phyloP scores from a whole-genome alignment of 2,329 filamentous ascomycete genomes.

The Calonectria pseudoreteaudii region DNA sequence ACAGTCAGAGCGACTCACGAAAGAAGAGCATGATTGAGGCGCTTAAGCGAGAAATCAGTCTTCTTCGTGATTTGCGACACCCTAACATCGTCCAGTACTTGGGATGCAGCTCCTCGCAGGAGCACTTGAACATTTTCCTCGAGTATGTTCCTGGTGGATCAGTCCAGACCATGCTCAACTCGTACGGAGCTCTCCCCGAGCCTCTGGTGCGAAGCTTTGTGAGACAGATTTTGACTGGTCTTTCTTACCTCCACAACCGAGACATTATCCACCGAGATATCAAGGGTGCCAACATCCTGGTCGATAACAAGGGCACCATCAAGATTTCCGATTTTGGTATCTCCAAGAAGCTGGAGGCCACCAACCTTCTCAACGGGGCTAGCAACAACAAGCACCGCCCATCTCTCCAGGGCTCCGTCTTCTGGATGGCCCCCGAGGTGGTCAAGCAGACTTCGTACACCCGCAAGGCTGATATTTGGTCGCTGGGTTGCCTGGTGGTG shows the following conservation, averaged over 20 bases:
- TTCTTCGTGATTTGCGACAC: slow-evolving; percentile 93
- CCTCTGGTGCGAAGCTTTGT: slow-evolving; percentile 96
- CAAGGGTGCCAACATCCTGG: slow-evolving; percentile 98
- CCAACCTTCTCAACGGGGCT: slow-evolving; percentile 80
- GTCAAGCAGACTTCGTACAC: slow-evolving; percentile 98
- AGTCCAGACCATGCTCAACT: slow-evolving; percentile 98
- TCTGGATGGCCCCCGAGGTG: slow-evolving; percentile 99
- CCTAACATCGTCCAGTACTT: slow-evolving; percentile 98
- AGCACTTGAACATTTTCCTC: slow-evolving; percentile 98
- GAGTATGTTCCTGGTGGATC: slow-evolving; percentile 98
- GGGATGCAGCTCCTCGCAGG: slow-evolving; percentile 90
- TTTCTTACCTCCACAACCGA: slow-evolving; percentile 91
- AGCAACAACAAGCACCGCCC: slow-evolving; percentile 76
- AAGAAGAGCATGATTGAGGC: slow-evolving; percentile 99
- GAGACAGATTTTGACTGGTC: slow-evolving; percentile 90
- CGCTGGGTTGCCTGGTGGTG: slow-evolving; percentile 93
- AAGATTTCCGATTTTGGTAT: slow-evolving; percentile 99
- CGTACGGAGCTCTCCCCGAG: slow-evolving; percentile 94
- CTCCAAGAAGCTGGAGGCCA: slow-evolving; percentile 95
- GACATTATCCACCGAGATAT: slow-evolving; percentile 99
- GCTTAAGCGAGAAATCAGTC: slow-evolving; percentile 93
- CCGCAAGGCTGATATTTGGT: slow-evolving; percentile 99
- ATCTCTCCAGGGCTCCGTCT: slow-evolving; percentile 95
- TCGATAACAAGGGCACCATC: slow-evolving; percentile 98
- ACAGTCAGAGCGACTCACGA: slow-evolving; percentile 85